Base-by-base conservation (phyloP, 176 grass and related monocot species). In the Saccharum spontaneum region DNA sequence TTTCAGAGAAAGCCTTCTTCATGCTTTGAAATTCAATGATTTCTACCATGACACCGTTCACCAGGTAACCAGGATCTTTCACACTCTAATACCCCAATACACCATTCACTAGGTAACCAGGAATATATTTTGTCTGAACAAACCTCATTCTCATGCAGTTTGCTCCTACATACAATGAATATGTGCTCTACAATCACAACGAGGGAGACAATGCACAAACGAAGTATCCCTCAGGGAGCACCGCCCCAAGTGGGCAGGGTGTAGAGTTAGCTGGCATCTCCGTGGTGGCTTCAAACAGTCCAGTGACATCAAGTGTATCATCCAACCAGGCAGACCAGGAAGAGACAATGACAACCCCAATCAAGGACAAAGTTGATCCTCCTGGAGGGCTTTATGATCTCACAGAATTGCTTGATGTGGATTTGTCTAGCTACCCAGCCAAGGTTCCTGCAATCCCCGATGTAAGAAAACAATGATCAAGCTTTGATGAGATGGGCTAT, bases 31-130 rank as follows among this genome's bases (percentile, higher is more conserved):
- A 66, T 96, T 99, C 75, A 99, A 96, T 28, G 93, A 95, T 87
- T 99, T 99, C 86, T 99, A 99, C 68, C 97, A 99, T 48, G 97
- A 96, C 79, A 96, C 97, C 2, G 97, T 99, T 49, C 97, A 99
- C 60, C 97, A 99, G 97, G 97, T 99, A 82, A 96, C 37, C n/a
- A 26, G 57, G 65, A 87, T 57, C 18, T 67, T 50, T 16, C 46
- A 33, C 45, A 30, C 10, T 7, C 17, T 20, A 48, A 39, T 34
- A 12, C 14, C 10, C 34, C 7, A 18, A 13, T 6, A 26, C 26
- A 38, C 97, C 2, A 93, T 99, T 49, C 97, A 99, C 60, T 93
- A 99, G 97, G 97, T 99, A 82, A 96, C 37, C n/a, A 26, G 46
- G 28, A 71, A 40, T 80, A 15, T 28, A 11, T 76, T 46, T 15